These are phyloP conservation scores for Cinnamomum chago DNA, from an alignment of 164 flowering plant species.

Conservation along the genomic window DNA sequence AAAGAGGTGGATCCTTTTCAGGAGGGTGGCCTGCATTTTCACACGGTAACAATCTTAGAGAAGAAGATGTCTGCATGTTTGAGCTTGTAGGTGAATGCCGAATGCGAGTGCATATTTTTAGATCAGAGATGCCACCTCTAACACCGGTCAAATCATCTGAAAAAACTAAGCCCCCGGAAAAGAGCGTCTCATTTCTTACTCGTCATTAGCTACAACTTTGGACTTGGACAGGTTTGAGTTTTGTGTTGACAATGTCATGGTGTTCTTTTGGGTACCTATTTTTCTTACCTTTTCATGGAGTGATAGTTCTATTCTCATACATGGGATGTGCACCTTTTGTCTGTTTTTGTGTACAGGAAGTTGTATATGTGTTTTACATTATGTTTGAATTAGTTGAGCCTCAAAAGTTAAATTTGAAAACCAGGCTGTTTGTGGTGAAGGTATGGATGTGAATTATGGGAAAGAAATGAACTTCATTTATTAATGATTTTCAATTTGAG, in stretches of 20 bases:
- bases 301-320: background rate
- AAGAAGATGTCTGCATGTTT: conserved; percentile 15
- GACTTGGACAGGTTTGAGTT: background rate
- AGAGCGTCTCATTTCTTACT: background rate
- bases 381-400: too few relatives aligned
- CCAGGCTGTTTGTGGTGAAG: too few relatives aligned
- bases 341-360: too few relatives aligned
- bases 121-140: background rate
- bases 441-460: too few relatives aligned
- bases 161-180: background rate
- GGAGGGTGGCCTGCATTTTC: conserved; percentile 17
- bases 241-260: background rate
- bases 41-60: background rate
- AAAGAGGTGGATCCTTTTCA: background rate
- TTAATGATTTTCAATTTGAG: too few relatives aligned
- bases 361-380: too few relatives aligned
- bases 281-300: too few relatives aligned
- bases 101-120: background rate
- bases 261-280: too few relatives aligned
- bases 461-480: too few relatives aligned
- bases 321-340: too few relatives aligned
- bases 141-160: background rate
- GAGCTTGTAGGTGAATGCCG: conserved; percentile 19
- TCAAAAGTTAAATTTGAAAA: too few relatives aligned
- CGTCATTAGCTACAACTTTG: background rate